Evolutionary conservation across 306 rosid species (phyloP), one percentile per base, ranked within the genome.

Genomic region (Acmispon strigosus): DNA sequence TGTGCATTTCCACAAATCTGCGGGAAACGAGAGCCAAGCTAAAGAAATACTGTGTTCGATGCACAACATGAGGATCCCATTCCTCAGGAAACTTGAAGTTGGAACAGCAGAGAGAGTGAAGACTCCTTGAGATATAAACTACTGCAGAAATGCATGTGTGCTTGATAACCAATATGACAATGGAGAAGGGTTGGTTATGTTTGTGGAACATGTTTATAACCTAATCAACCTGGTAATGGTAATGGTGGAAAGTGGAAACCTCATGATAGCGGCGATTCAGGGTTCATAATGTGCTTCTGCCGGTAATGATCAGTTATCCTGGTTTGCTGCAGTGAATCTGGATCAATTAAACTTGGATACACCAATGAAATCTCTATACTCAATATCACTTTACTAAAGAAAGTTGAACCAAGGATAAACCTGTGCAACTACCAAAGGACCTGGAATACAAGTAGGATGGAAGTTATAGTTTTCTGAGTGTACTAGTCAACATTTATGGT

Each of bases 81-180:
- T 93, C 76, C 82, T 93, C 59, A 79, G 78, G 56, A 88, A 79
- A 56, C 89, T 92, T 34, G 72, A 78, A 85, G 75, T 92, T 49
- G 96, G 98, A 62, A 77, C 81, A 7, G 70, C 68, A 29, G 73
- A 75, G 49, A 80, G 68, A 71, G 74, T 75, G 44, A 79, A 74
- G 74, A 53, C 72, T 55, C n/a, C 78, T 37, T 72, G 69, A 78
- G 44, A 65, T 56, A 66, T 59, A 50, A 59, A 12, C 11, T 32
- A 7, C 50, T 37, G 11, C 4, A 55, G 63, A 48, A 57, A 57
- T 37, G 53, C 47, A 7, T 5, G 2, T 54, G 16, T 29, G 11
- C 18, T 61, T 29, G 10, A 29, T 41, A 19, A 55, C 60, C 52
- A 32, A 10, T 14, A 18, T 41, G 66, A n/a, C 15, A 8, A 15